phyloP scores from a whole-genome alignment of 805 yeast species.

The Ogataea polymorpha region DNA sequence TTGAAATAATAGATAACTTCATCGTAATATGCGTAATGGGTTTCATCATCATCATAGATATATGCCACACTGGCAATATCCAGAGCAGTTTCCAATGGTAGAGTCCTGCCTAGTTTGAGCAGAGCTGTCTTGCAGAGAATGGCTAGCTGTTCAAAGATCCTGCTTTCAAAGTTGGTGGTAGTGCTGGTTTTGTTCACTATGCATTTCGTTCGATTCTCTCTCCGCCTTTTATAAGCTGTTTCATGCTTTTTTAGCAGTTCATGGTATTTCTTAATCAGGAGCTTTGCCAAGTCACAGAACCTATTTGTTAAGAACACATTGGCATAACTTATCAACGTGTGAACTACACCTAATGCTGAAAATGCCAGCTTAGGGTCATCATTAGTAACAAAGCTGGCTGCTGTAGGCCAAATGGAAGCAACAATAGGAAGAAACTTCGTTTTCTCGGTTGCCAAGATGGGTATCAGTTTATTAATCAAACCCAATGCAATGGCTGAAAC shows the following conservation, averaged over 20 bases:
- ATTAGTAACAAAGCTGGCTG: slow-evolving; percentile 24
- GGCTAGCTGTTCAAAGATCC: slow-evolving; percentile 27
- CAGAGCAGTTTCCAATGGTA: slow-evolving; percentile 39
- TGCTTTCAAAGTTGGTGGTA: slow-evolving; percentile 27
- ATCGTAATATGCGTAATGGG: slow-evolving; percentile 30
- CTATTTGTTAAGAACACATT: slow-evolving; percentile 47
- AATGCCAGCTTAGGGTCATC: slow-evolving; percentile 31
- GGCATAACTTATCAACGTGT: slow-evolving; percentile 32
- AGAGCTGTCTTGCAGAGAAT: slow-evolving; percentile 36
- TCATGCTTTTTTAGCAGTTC: slow-evolving; percentile 13
- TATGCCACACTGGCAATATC: slow-evolving; percentile 36
- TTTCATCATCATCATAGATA: slow-evolving; percentile 16
- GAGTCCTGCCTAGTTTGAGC: slow-evolving; percentile 36
- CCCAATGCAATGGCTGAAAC: slow-evolving; percentile 56
- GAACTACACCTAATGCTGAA: slow-evolving; percentile 28
- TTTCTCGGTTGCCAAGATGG: slow-evolving; percentile 50
- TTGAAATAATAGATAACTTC: slow-evolving; percentile 21
- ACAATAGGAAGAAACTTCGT: slow-evolving; percentile 46
- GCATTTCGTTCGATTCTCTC: not conserved
- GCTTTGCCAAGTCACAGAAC: slow-evolving; percentile 41
- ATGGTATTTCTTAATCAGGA: slow-evolving; percentile 6
- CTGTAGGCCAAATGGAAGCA: slow-evolving; percentile 52
- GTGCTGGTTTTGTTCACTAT: slow-evolving; percentile 23
- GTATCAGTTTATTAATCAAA: slow-evolving; percentile 43
- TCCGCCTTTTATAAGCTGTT: slow-evolving; percentile 1